Evolutionary conservation across 2,329 filamentous ascomycete species (phyloP).

Genomic region (Ambrosiella cleistominuta): DNA sequence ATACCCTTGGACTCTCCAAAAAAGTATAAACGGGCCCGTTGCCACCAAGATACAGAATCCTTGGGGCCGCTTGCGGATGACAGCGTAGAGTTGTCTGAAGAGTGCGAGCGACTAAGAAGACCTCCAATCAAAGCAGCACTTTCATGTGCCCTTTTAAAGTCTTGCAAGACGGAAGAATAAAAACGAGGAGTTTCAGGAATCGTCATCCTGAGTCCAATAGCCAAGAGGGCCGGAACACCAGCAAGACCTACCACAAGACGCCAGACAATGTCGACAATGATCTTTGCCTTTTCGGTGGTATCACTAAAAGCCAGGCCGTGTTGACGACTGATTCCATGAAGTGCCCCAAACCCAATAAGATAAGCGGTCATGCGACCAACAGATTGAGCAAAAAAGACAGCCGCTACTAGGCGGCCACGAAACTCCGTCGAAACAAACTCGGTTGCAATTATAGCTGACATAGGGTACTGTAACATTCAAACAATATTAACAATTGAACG

Average conservation of each 20-base stretch:
- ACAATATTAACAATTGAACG: not conserved
- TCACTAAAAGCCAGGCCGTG: slow-evolving; percentile 5
- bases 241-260: slow-evolving; percentile 31
- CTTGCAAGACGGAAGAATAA: slow-evolving; percentile 15
- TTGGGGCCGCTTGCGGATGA: slow-evolving; percentile 1
- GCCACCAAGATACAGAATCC: slow-evolving; percentile 6
- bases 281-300: slow-evolving; percentile 12
- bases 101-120: slow-evolving; percentile 3
- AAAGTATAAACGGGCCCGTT: slow-evolving; percentile 12
- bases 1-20: slow-evolving; percentile 16
- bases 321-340: slow-evolving; percentile 15
- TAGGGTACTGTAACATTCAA: slow-evolving; percentile 16
- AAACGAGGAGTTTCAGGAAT: slow-evolving; percentile 31
- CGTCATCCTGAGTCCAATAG: slow-evolving; percentile 29
- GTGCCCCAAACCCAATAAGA: slow-evolving; percentile 33
- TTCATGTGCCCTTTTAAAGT: slow-evolving; percentile 16
- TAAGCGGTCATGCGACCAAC: slow-evolving; percentile 31
- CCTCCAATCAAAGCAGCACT: slow-evolving; percentile 9
- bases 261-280: slow-evolving; percentile 30
- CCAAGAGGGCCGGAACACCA: slow-evolving; percentile 28
- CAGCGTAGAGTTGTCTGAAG: slow-evolving; percentile 7
- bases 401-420: slow-evolving; percentile 17
- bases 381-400: slow-evolving; percentile 18
- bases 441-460: slow-evolving; percentile 18
- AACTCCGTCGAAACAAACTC: slow-evolving; percentile 18